Conservation (phyloP, 176 grass and related monocot genomes). For the Miscanthus lutarioriparius region DNA sequence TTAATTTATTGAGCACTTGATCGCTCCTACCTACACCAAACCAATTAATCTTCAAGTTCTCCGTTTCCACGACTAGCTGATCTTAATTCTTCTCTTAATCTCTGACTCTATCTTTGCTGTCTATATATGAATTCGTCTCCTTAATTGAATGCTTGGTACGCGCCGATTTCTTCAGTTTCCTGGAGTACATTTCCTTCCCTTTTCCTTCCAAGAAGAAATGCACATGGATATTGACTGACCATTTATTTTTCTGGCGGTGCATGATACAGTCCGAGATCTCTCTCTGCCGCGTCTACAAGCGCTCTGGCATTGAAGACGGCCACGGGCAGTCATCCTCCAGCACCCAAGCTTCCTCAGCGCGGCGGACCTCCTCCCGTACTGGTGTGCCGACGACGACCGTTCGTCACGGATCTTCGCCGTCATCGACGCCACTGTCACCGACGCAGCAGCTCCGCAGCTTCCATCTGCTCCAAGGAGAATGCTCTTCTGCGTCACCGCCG, state of each 20-base stretch:
- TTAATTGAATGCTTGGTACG: conserved; percentile 4
- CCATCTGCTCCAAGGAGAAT: conserved; percentile 48
- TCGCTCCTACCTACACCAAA: background rate
- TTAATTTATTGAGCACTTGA: conserved; percentile 30
- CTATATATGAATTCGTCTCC: background rate
- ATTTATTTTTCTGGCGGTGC: conserved; percentile 11
- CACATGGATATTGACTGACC: background rate
- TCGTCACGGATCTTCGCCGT: conserved; percentile 31
- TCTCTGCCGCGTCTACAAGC: conserved; percentile 90
- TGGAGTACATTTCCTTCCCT: too few relatives aligned
- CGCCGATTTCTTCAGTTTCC: background rate
- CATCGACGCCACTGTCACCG: conserved; percentile 15
- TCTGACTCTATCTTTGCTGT: background rate
- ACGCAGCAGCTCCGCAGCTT: conserved; percentile 34
- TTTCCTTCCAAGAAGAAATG: background rate
- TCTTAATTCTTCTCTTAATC: background rate
- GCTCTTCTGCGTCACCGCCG: conserved; percentile 31
- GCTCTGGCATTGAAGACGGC: conserved; percentile 81
- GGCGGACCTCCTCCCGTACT: conserved; percentile 40
- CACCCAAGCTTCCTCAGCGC: conserved; percentile 34
- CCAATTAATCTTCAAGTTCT: background rate
- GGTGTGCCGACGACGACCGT: background rate
- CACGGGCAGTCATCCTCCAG: conserved; percentile 34
- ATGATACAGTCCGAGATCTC: conserved; percentile 79
- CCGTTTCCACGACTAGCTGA: background rate